A percentile compares a stretch with the other conserved stretches of the same genome.
Evolutionary conservation across 768 basidiomycete genomes (phyloP).

Genomic region (Leccinum barrowsii): DNA sequence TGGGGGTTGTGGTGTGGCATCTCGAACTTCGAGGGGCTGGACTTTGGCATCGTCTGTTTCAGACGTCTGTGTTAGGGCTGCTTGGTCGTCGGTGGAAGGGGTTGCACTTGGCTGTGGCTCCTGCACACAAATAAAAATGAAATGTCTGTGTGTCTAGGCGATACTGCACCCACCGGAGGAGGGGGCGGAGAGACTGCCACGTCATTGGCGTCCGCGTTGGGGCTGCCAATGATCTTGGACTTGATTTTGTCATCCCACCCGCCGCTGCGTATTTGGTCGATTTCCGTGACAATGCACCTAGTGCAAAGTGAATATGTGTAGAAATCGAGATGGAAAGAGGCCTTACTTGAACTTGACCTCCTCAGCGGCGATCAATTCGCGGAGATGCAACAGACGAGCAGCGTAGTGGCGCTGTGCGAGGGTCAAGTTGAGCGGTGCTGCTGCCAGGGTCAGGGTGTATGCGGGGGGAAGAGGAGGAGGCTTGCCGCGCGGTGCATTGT

Average conservation of each 20-base stretch:
- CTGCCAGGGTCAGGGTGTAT: constrained; percentile 4
- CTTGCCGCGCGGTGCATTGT: constrained; percentile 52
- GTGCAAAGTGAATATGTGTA: background rate
- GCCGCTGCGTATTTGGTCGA: constrained; percentile 71
- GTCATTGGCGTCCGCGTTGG: constrained; percentile 4
- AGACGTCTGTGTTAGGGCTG: background rate
- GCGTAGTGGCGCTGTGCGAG: constrained; percentile 77
- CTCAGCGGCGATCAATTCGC: constrained; percentile 64
- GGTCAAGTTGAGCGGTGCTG: constrained; percentile 62
- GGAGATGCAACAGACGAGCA: constrained; percentile 67
- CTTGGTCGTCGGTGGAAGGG: constrained; percentile 1
- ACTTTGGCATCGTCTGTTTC: constrained; percentile 4
- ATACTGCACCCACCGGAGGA: constrained; percentile 9
- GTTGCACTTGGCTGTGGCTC: constrained; percentile 8
- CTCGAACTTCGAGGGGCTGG: background rate
- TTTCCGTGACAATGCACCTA: constrained; percentile 68
- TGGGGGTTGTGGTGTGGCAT: constrained; percentile 1
- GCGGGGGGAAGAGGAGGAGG: constrained; percentile 1
- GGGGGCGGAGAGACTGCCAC: background rate
- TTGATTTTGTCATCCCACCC: constrained; percentile 55
- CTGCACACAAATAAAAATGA: constrained; percentile 2
- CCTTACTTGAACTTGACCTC: constrained; percentile 77
- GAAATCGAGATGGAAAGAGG: background rate
- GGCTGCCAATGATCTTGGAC: constrained; percentile 26
- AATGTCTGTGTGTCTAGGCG: background rate